Evolutionary conservation across 164 flowering plant genomes (phyloP).

Genomic region (Vitis rupestris): DNA sequence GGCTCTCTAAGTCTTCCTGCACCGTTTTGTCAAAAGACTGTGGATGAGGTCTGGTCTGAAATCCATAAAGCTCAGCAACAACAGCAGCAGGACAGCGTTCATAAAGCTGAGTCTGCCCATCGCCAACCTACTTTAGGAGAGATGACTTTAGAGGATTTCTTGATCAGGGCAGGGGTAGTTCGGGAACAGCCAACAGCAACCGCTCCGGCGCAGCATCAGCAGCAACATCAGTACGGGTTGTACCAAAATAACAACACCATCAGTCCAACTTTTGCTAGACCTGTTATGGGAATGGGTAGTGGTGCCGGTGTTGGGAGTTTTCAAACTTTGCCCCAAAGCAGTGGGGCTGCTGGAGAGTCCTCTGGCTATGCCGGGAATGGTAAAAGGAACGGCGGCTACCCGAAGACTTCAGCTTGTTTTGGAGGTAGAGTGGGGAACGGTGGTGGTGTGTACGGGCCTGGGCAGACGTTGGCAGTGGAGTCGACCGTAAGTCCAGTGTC

Average conservation of each 20-base stretch:
- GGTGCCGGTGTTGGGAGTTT: conserved; percentile 17
- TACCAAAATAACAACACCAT: conserved; percentile 26
- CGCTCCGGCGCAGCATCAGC: conserved; percentile 21
- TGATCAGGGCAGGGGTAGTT: conserved; percentile 85
- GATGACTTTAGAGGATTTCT: conserved; percentile 93
- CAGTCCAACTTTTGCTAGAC: conserved; percentile 25
- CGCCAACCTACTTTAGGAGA: conserved; percentile 86
- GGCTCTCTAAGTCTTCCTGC: conserved; percentile 73
- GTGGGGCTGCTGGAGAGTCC: conserved; percentile 25
- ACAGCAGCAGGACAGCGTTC: conserved; percentile 16
- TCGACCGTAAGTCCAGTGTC: conserved; percentile 69
- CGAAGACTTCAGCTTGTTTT: conserved; percentile 29
- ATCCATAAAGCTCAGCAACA: conserved; percentile 46
- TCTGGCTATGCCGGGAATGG: conserved; percentile 32
- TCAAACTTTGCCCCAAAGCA: conserved; percentile 25
- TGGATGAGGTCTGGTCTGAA: conserved; percentile 94
- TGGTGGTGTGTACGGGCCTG: conserved; percentile 33
- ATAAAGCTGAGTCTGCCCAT: conserved; percentile 31
- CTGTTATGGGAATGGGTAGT: conserved; percentile 29
- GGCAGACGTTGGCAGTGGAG: conserved; percentile 33
- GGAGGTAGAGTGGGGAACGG: conserved; percentile 47
- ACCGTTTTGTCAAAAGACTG: conserved; percentile 75
- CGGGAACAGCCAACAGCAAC: conserved; percentile 33
- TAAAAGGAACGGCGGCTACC: conserved; percentile 32
- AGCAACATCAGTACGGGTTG: conserved; percentile 31